Conservation (phyloP, 1,284 basidiomycete species). For the Tremellales sp. region DNA sequence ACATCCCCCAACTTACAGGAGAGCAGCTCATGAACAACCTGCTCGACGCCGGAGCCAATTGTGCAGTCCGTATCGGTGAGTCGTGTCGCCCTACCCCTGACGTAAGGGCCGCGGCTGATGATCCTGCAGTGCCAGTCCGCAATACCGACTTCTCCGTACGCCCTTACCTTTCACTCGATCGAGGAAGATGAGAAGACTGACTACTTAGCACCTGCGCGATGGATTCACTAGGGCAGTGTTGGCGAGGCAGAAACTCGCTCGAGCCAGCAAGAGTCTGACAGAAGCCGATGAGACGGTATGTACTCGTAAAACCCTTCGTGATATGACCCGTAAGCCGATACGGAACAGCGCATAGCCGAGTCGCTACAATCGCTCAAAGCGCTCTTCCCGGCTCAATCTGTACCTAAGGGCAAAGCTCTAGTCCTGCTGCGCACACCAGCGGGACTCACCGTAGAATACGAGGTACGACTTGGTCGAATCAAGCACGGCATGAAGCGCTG, state of each 20-base stretch:
- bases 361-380: conserved; percentile 48
- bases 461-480: conserved; percentile 22
- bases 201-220: conserved; percentile 52
- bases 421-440: conserved; percentile 41
- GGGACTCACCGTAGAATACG: conserved; percentile 44
- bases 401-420: conserved; percentile 51
- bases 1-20: conserved; percentile 25
- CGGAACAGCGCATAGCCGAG: conserved; percentile 31
- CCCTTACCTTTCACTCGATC: neutral
- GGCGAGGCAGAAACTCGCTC: conserved; percentile 49
- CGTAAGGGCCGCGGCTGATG: neutral
- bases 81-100: too few species aligned
- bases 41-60: conserved; percentile 29
- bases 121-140: conserved; percentile 50
- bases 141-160: conserved; percentile 51
- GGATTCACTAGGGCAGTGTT: conserved; percentile 53
- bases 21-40: conserved; percentile 38
- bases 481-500: neutral
- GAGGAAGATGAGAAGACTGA: neutral
- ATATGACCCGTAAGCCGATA: too few species aligned
- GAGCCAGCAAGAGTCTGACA: conserved; percentile 21
- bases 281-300: conserved; percentile 37
- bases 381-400: conserved; percentile 50
- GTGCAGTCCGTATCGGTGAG: conserved; percentile 48
- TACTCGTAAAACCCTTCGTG: neutral